Conservation (phyloP, 305 asterid genomes). For the Plantago lanceolata region DNA sequence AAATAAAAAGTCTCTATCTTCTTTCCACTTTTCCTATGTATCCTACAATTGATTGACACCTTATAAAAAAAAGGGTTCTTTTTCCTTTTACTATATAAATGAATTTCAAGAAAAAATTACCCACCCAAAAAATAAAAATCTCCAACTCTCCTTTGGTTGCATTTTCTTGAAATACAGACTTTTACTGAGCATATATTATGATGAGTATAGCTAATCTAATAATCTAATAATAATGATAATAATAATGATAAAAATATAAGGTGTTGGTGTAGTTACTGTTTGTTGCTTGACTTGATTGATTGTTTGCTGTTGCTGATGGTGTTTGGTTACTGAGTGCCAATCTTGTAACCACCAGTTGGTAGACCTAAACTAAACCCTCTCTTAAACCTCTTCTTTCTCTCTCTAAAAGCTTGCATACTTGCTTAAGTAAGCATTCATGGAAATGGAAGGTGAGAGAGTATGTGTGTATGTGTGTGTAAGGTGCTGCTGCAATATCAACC, state of each 20-base stretch:
- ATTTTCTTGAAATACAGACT: conserved; percentile 18
- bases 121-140: conserved; percentile 34
- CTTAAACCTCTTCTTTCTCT: conserved; percentile 46
- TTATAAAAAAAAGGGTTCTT: conserved; percentile 25
- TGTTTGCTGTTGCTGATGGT: conserved; percentile 47
- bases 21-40: conserved; percentile 32
- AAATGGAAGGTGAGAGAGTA: conserved; percentile 24
- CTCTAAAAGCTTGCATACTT: conserved; percentile 20
- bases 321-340: conserved; percentile 89
- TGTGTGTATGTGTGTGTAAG: conserved; percentile 34
- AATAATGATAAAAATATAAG: conserved; percentile 1
- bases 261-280: conserved; percentile 39
- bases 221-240: not conserved
- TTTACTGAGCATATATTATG: conserved; percentile 4
- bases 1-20: conserved; percentile 26
- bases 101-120: conserved; percentile 17
- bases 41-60: conserved; percentile 33
- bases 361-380: conserved; percentile 76
- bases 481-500: conserved; percentile 40
- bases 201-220: conserved; percentile 20
- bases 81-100: not conserved
- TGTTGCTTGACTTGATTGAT: conserved; percentile 49
- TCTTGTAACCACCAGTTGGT: conserved; percentile 99
- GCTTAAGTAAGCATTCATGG: conserved; percentile 28
- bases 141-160: conserved; percentile 19